Conservation (phyloP, 805 yeast genomes). For the Saccharomycopsis synnaedendra region DNA sequence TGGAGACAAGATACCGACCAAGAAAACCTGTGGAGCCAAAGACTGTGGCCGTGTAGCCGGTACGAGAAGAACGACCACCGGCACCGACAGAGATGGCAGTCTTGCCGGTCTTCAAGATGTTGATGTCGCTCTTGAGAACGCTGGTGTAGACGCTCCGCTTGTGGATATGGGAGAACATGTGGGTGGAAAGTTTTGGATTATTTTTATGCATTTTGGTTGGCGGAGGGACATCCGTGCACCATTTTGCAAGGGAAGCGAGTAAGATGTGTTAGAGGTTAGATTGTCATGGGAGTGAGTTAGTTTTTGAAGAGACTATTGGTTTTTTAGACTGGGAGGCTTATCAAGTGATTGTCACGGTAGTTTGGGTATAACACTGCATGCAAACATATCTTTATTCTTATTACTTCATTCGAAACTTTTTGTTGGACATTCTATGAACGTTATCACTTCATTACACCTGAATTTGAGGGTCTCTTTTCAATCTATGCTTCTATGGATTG, state of each 20-base stretch:
- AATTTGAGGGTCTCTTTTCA: no score
- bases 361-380: no score
- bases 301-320: no score
- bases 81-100: conserved; percentile 59
- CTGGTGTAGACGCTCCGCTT: conserved; percentile 23
- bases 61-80: conserved; percentile 77
- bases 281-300: no score
- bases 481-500: no score
- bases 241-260: not conserved
- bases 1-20: conserved; percentile 61
- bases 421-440: no score
- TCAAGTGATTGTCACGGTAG: no score
- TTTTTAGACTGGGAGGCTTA: no score
- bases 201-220: not conserved
- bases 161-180: not conserved
- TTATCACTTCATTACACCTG: no score
- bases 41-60: conserved; percentile 82
- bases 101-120: conserved; percentile 66
- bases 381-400: no score
- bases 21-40: conserved; percentile 76
- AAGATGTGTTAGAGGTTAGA: no score
- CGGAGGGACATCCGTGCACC: not conserved
- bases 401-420: no score
- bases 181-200: not conserved
- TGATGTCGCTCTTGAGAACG: conserved; percentile 42